Percentiles rank a stretch among this genome's conserved stretches.
phyloP scores from a whole-genome alignment of 345 rosid genomes.

The Melaleuca alternifolia region DNA sequence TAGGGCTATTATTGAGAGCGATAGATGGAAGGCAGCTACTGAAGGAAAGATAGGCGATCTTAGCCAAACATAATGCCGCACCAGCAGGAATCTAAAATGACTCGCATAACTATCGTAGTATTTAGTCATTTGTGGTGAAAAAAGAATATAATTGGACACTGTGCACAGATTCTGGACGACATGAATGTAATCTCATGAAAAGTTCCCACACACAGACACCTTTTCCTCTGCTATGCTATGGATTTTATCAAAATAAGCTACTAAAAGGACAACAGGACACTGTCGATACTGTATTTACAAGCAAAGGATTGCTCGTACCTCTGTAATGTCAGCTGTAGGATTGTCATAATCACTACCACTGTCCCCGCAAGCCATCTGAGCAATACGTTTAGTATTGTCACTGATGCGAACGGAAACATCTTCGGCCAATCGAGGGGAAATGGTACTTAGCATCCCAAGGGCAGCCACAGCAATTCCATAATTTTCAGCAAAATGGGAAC shows the following conservation, averaged over 20 bases:
- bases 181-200: neutral
- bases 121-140: neutral
- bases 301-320: neutral
- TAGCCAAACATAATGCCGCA: too few species aligned
- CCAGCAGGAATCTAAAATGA: too few species aligned
- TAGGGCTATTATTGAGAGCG: neutral
- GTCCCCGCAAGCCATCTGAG: slow-evolving; percentile 17
- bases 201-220: neutral
- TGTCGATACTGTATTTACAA: neutral
- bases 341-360: too few species aligned
- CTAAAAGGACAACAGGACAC: neutral
- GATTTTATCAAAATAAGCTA: neutral
- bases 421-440: slow-evolving; percentile 28
- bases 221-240: neutral
- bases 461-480: slow-evolving; percentile 32
- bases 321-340: slow-evolving; percentile 12
- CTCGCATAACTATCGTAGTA: neutral
- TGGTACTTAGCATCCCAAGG: slow-evolving; percentile 32
- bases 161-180: neutral
- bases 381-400: slow-evolving; percentile 25
- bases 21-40: neutral
- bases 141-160: neutral
- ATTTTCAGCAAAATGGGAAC: slow-evolving; percentile 21
- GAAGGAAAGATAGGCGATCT: neutral
- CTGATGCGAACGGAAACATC: slow-evolving; percentile 31